These are phyloP conservation scores for Pseudozyma flocculosa DNA, from an alignment of 1,284 basidiomycete species.

Conservation along the genomic window DNA sequence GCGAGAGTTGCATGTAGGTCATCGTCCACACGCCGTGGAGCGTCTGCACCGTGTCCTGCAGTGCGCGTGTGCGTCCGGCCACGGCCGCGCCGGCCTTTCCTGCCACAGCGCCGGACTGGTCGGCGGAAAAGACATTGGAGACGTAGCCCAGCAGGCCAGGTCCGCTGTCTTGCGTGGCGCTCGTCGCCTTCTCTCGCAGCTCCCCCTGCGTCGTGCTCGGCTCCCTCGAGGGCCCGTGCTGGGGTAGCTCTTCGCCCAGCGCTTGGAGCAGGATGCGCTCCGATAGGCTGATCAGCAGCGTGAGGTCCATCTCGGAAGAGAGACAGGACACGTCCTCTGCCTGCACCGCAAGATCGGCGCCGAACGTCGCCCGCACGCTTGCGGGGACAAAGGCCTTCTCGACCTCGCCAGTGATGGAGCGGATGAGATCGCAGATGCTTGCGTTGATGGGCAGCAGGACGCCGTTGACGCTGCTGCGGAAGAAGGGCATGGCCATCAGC, in stretches of 20 bases:
- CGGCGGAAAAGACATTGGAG: conserved; percentile 41
- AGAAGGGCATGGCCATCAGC: conserved; percentile 81
- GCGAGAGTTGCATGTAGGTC: conserved; percentile 7
- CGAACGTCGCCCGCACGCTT: conserved; percentile 19
- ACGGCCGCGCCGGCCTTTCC: conserved; percentile 3
- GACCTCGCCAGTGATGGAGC: conserved; percentile 66
- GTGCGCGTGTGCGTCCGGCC: conserved; percentile 5
- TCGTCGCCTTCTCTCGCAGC: background rate
- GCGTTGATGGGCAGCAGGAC: conserved; percentile 78
- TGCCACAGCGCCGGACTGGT: conserved; percentile 1
- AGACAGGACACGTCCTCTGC: conserved; percentile 13
- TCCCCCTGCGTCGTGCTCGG: background rate
- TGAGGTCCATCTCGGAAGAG: conserved; percentile 35
- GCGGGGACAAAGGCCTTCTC: conserved; percentile 46
- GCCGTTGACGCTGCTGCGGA: conserved; percentile 69
- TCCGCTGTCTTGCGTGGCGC: conserved; percentile 1
- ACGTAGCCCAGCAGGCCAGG: conserved; percentile 40
- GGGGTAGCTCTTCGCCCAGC: background rate
- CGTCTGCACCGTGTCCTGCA: conserved; percentile 27
- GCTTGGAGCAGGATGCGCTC: conserved; percentile 37
- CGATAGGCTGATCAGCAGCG: conserved; percentile 38
- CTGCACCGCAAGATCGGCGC: conserved; percentile 23
- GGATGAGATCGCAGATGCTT: conserved; percentile 76
- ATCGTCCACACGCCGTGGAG: conserved; percentile 38
- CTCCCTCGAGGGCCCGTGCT: background rate